Conservation (phyloP, 2,329 filamentous ascomycete genomes). For the Neonectria punicea region DNA sequence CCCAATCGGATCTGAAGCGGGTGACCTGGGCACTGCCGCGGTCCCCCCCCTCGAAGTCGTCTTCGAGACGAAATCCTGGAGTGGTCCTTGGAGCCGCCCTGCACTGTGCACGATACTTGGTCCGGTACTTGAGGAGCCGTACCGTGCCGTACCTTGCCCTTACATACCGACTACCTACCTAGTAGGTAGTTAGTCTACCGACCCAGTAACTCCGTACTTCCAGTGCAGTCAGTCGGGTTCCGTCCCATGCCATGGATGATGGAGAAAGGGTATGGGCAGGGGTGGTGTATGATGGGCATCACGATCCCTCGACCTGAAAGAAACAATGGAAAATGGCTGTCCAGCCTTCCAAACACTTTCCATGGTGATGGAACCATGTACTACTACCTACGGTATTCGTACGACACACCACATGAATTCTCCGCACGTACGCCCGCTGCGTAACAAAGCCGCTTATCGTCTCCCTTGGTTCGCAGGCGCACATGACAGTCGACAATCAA, state of each 20-base stretch:
- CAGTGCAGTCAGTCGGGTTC: not conserved
- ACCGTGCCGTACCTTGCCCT: conserved; percentile 8
- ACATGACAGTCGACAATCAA: conserved; percentile 31
- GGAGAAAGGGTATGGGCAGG: not conserved
- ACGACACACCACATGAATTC: not conserved
- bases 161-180: conserved; percentile 6
- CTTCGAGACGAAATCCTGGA: not conserved
- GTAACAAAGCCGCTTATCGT: not conserved
- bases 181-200: not conserved
- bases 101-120: conserved; percentile 38
- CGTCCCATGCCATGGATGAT: not conserved
- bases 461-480: conserved; percentile 19
- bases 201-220: not conserved
- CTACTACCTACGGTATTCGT: too few relatives aligned
- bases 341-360: conserved; percentile 1
- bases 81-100: conserved; percentile 25
- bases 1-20: conserved; percentile 43
- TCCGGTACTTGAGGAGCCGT: conserved; percentile 23
- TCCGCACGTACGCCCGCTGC: not conserved
- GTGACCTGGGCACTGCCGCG: conserved; percentile 30
- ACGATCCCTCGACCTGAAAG: not conserved
- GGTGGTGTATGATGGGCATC: conserved; percentile 3
- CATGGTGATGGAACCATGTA: not conserved
- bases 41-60: conserved; percentile 21
- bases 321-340: conserved; percentile 1